phyloP scores from a whole-genome alignment of 2,329 filamentous ascomycete genomes.

The Sporothrix mexicana region DNA sequence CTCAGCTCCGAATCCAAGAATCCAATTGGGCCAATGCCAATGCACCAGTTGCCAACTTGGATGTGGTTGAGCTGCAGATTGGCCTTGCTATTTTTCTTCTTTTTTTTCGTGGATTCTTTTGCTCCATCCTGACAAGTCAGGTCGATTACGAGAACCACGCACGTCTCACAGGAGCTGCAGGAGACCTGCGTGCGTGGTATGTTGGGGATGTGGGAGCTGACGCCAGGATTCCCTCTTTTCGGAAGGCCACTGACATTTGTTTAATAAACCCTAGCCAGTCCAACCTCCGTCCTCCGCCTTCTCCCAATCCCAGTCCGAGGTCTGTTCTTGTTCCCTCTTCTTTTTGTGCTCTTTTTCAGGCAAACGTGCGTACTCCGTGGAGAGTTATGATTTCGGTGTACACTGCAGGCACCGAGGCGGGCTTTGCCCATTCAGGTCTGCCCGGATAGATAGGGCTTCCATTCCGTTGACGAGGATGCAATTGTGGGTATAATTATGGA shows the following conservation, averaged over 20 bases:
- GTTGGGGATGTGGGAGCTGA: constrained; percentile 20
- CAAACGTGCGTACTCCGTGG: background rate
- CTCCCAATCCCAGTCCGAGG: background rate
- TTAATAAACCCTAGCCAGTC: background rate
- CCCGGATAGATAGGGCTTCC: background rate
- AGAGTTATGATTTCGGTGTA: background rate
- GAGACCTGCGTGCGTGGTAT: constrained; percentile 17
- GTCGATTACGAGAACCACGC: too few relatives aligned
- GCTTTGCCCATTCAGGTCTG: background rate
- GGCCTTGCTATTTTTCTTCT: too few relatives aligned
- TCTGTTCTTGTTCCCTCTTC: background rate
- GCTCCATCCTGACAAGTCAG: too few relatives aligned
- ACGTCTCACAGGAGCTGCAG: background rate
- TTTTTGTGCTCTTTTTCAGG: background rate
- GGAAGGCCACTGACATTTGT: constrained; percentile 1
- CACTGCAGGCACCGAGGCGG: background rate
- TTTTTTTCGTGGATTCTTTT: too few relatives aligned
- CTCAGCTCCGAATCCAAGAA: background rate
- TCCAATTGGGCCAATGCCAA: constrained; percentile 25
- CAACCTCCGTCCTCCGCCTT: too few relatives aligned
- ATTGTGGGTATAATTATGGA: too few relatives aligned
- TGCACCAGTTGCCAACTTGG: constrained; percentile 14
- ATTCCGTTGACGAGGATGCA: background rate
- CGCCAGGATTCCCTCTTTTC: background rate
- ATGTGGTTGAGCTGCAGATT: constrained; percentile 22